Conservation (phyloP, 2,329 filamentous ascomycete species). For the Epichloe sp. region DNA sequence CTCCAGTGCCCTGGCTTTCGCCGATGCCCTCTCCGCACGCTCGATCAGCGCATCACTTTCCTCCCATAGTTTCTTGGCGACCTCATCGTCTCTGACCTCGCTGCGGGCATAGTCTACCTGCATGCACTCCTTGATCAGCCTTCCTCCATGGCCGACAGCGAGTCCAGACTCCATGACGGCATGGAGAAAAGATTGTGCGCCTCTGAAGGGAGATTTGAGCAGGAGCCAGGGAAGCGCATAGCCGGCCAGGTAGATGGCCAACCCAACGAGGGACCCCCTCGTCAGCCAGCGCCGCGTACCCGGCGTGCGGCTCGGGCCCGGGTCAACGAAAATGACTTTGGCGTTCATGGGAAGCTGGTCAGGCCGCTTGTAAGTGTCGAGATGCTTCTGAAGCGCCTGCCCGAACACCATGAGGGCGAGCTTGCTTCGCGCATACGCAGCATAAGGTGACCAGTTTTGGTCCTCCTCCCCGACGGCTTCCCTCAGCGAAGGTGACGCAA, state of each 20-base stretch:
- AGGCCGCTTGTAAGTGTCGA: slow-evolving; percentile 70
- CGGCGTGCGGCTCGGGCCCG: slow-evolving; percentile 71
- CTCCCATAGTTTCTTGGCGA: slow-evolving; percentile 81
- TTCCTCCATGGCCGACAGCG: slow-evolving; percentile 51
- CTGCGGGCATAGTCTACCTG: slow-evolving; percentile 56
- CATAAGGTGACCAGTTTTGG: slow-evolving; percentile 39
- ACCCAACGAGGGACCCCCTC: slow-evolving; percentile 67
- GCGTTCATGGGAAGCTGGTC: slow-evolving; percentile 74
- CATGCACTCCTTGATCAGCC: slow-evolving; percentile 78
- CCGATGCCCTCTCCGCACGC: slow-evolving; percentile 65
- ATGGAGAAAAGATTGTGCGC: slow-evolving; percentile 74
- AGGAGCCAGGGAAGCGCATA: slow-evolving; percentile 81
- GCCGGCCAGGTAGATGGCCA: slow-evolving; percentile 60
- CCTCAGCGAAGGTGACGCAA: slow-evolving; percentile 56
- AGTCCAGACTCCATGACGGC: slow-evolving; percentile 73
- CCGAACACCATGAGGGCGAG: slow-evolving; percentile 84
- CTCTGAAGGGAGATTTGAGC: slow-evolving; percentile 71
- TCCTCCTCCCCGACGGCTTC: slow-evolving; percentile 33
- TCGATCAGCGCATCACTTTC: slow-evolving; percentile 77
- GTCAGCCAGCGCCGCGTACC: slow-evolving; percentile 81
- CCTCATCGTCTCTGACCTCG: slow-evolving; percentile 65
- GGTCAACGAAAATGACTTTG: slow-evolving; percentile 76
- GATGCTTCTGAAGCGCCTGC: slow-evolving; percentile 80
- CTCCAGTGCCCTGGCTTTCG: slow-evolving; percentile 34
- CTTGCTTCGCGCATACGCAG: slow-evolving; percentile 52